A percentile compares a stretch with the other conserved stretches of the same genome.
phyloP scores from a whole-genome alignment of 208 protist genomes.

The Trypanosoma scelopori region DNA sequence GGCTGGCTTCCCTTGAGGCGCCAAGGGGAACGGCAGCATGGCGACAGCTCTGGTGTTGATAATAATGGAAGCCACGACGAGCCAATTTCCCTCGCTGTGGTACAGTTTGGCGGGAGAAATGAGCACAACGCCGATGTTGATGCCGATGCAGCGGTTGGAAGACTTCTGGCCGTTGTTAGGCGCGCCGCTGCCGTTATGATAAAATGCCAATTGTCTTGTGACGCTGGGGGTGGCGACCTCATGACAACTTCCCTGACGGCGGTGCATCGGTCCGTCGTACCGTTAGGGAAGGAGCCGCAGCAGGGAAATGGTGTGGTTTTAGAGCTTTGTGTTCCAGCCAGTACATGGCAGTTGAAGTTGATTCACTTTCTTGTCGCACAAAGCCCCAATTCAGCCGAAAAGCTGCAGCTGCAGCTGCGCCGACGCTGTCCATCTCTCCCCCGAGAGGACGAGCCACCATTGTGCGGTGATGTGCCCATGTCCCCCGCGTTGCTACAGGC shows the following conservation, averaged over 20 bases:
- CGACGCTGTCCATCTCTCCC: background rate
- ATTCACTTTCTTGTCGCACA: conserved; percentile 36
- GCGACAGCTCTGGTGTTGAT: background rate
- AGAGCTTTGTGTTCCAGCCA: conserved; percentile 65
- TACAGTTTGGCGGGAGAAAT: conserved; percentile 34
- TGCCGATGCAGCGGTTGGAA: background rate
- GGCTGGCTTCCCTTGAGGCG: conserved; percentile 11
- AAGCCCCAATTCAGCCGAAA: background rate
- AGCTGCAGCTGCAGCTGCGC: background rate
- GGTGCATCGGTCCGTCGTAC: too few species aligned
- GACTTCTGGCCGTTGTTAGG: conserved; percentile 4
- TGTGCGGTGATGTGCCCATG: background rate
- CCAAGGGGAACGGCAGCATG: background rate
- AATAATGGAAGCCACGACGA: conserved; percentile 18
- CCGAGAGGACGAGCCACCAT: background rate
- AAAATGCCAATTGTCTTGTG: conserved; percentile 6
- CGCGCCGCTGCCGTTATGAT: background rate
- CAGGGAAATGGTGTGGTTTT: background rate
- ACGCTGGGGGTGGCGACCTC: background rate
- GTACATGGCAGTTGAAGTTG: conserved; percentile 53
- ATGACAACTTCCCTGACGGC: background rate
- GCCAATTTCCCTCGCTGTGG: conserved; percentile 22
- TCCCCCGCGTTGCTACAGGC: conserved; percentile 42
- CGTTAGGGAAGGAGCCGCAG: background rate
- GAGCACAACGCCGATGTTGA: background rate